These are phyloP conservation scores for Suhomyces bolitotheri DNA, from an alignment of 1,139 yeast genomes.

Conservation along the genomic window DNA sequence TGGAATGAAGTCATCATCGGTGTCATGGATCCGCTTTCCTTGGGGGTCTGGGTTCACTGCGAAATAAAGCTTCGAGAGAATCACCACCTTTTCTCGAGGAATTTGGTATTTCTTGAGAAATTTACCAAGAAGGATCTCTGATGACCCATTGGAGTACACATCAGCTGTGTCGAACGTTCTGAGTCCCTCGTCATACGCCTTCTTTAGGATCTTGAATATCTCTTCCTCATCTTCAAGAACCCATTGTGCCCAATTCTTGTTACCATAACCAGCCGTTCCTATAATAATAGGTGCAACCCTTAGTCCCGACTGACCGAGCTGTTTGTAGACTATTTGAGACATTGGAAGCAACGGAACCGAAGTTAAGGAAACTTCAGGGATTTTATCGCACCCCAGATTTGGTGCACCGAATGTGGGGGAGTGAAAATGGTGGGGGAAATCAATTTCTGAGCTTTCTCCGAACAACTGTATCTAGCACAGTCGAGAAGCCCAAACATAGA, in stretches of 20 bases:
- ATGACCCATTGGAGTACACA: slow-evolving; percentile 45
- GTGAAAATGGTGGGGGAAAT: too few species aligned
- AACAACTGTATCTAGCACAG: too few species aligned
- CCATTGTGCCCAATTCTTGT: slow-evolving; percentile 49
- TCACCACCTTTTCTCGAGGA: slow-evolving; percentile 45
- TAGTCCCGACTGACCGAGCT: slow-evolving; percentile 52
- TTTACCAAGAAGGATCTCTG: slow-evolving; percentile 44
- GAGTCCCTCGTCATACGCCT: slow-evolving; percentile 50
- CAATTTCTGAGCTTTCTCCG: too few species aligned
- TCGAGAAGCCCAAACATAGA: too few species aligned
- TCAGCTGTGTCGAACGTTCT: slow-evolving; percentile 59
- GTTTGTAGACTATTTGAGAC: slow-evolving; percentile 15
- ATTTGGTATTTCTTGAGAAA: slow-evolving; percentile 44
- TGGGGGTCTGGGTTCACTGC: slow-evolving; percentile 12
- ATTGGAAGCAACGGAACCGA: too few species aligned
- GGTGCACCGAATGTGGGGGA: too few species aligned
- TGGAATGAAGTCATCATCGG: slow-evolving; percentile 4
- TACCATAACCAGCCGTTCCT: slow-evolving; percentile 60
- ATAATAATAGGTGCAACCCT: slow-evolving; percentile 52
- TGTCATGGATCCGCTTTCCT: slow-evolving; percentile 7
- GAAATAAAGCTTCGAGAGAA: slow-evolving; percentile 39
- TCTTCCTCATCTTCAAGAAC: slow-evolving; percentile 38
- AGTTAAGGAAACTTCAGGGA: too few species aligned
- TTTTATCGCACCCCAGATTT: too few species aligned
- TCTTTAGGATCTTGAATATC: slow-evolving; percentile 40